These are phyloP conservation scores for Phoma sp. DNA, from an alignment of 2,329 filamentous ascomycete species.

Conservation along the genomic window DNA sequence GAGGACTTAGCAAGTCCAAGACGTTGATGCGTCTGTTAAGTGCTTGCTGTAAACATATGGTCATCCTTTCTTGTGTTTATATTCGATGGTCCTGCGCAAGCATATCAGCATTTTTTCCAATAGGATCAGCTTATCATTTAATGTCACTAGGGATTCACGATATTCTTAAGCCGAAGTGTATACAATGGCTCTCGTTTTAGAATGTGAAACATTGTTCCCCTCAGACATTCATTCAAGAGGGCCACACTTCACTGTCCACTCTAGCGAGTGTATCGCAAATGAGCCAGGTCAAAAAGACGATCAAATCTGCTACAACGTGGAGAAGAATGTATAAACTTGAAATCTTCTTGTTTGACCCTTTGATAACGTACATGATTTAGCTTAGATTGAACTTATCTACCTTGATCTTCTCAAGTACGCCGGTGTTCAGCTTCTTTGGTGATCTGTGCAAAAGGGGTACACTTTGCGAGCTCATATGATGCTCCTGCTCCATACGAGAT, in stretches of 20 bases:
- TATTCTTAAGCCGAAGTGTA: too few relatives aligned
- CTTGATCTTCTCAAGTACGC: too few relatives aligned
- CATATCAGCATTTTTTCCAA: not conserved
- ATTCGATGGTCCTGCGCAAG: not conserved
- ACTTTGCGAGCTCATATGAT: too few relatives aligned
- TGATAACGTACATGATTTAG: too few relatives aligned
- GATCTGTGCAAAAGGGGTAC: too few relatives aligned
- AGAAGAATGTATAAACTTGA: not conserved
- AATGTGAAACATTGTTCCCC: not conserved
- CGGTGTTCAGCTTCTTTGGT: too few relatives aligned
- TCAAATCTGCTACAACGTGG: not conserved
- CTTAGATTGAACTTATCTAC: too few relatives aligned
- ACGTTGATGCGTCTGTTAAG: not conserved
- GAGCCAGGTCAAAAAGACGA: not conserved
- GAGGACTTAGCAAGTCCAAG: not conserved
- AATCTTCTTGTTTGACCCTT: too few relatives aligned
- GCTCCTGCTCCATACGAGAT: too few relatives aligned
- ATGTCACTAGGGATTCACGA: not conserved
- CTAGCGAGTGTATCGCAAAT: not conserved
- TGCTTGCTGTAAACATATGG: not conserved
- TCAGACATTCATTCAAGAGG: not conserved
- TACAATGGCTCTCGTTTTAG: not conserved
- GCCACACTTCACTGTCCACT: not conserved
- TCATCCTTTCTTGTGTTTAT: constrained; percentile 5
- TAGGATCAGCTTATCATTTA: not conserved